phyloP scores from a whole-genome alignment of 306 rosid species.

The Biancaea sappan region DNA sequence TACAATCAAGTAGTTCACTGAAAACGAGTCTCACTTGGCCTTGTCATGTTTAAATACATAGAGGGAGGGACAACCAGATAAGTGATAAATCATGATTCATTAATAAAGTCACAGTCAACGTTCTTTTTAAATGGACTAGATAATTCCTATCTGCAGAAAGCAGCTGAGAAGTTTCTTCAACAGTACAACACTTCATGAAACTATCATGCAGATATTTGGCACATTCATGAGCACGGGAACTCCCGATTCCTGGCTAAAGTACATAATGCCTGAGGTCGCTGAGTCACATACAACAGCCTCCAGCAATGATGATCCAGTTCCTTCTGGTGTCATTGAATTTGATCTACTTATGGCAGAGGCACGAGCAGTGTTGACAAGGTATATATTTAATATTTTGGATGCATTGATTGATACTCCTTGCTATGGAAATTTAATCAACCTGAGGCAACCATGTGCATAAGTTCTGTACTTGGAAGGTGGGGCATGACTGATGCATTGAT shows the following conservation, averaged over 20 bases:
- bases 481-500: not conserved
- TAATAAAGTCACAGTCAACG: conserved; percentile 29
- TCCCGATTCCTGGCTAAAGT: conserved; percentile 77
- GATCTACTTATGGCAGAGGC: conserved; percentile 85
- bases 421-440: conserved; percentile 13
- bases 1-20: not conserved
- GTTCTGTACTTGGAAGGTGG: conserved; percentile 6
- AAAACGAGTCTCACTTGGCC: not conserved
- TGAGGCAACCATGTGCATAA: conserved; percentile 15
- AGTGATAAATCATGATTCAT: not conserved
- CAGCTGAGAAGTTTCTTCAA: conserved; percentile 65
- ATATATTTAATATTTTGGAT: conserved; percentile 29
- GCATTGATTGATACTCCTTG: not conserved
- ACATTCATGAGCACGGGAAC: conserved; percentile 71
- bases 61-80: not conserved
- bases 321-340: conserved; percentile 57
- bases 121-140: conserved; percentile 35
- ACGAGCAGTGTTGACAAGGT: conserved; percentile 79
- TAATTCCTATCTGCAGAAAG: conserved; percentile 64
- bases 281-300: conserved; percentile 42
- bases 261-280: conserved; percentile 73
- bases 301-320: conserved; percentile 35
- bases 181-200: conserved; percentile 59
- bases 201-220: conserved; percentile 61
- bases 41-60: not conserved